Evolutionary conservation across 805 yeast species (phyloP).

Genomic region (Brettanomyces sp.): DNA sequence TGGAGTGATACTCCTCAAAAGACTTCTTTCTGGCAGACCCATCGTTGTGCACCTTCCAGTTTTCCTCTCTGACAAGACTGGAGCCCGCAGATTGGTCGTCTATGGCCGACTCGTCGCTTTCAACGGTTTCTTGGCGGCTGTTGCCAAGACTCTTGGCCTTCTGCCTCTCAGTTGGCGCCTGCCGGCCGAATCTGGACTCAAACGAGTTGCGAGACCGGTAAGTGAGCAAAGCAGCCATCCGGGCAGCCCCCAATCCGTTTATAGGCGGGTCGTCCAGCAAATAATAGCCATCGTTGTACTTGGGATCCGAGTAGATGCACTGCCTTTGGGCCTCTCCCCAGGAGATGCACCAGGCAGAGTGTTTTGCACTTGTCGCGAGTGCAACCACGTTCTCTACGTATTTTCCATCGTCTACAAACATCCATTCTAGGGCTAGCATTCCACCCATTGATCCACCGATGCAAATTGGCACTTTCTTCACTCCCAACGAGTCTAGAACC

Average conservation of each 20-base stretch:
- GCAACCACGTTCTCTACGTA: slow-evolving; percentile 72
- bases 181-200: slow-evolving; percentile 87
- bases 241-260: slow-evolving; percentile 87
- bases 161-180: slow-evolving; percentile 36
- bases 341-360: slow-evolving; percentile 97
- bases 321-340: slow-evolving; percentile 99
- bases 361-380: slow-evolving; percentile 87
- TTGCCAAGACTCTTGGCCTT: slow-evolving; percentile 12
- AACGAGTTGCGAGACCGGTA: slow-evolving; percentile 89
- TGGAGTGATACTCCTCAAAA: slow-evolving; percentile 20
- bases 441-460: slow-evolving; percentile 99
- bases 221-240: slow-evolving; percentile 93
- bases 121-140: slow-evolving; percentile 2
- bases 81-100: slow-evolving; percentile 11
- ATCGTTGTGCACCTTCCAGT: slow-evolving; percentile 83
- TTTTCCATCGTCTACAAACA: slow-evolving; percentile 46
- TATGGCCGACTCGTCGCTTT: slow-evolving; percentile 8
- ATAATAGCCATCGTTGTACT: slow-evolving; percentile 85
- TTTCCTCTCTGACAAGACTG: slow-evolving; percentile 42
- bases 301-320: slow-evolving; percentile 90
- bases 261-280: slow-evolving; percentile 69
- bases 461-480: slow-evolving; percentile 71
- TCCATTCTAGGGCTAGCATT: slow-evolving; percentile 87
- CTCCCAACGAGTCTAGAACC: slow-evolving; percentile 71
- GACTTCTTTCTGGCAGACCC: slow-evolving; percentile 35